Evolutionary conservation across 306 rosid genomes (phyloP), one percentile per base, ranked within the genome.

Genomic region (Cicer arietinum): DNA sequence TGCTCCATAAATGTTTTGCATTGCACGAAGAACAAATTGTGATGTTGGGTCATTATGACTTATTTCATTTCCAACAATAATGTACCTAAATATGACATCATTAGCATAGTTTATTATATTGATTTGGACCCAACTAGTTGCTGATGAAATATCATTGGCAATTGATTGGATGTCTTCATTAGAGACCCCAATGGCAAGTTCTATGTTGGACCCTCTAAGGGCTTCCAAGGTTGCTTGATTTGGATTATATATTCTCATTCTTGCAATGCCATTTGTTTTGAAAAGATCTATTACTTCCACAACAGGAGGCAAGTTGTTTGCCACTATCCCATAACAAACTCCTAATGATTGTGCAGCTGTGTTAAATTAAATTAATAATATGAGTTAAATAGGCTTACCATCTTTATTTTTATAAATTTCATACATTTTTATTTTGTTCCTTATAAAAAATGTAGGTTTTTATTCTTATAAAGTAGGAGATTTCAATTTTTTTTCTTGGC

Each of bases 11-110:
- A 90, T 76, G 79, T 78, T 88, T 3, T 68, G 68, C 18, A 86
- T 78, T 2, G 83, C 90, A 0, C 84, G 53, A 0, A 83, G 18
- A 71, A 86, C 42, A 7, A 14, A 86, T 0, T 40, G 47, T 2
- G 83, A 25, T 25, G 81, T 37, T 13, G 64, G 3, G 63, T 70
- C 62, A 7, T 1, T 1, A 0, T 90, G 84, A 1, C 7, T 8
- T 2, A 86, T 76, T 75, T 82, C 92, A n/a, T 90, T 86, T 8
- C 95, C 90, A 17, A 84, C 82, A 6, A 76, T 72, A 14, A 90
- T 71, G 86, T 90, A 84, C 57, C 37, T 51, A 41, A 90, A 80
- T 6, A 79, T 83, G 69, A 88, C 81, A 20, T 80, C 81, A 5
- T 69, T 50, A 16, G 44, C 30, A 11, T 74, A 86, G 14, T 74